These are phyloP conservation scores for Polytolypa hystricis DNA, from an alignment of 2,329 filamentous ascomycete species.

Conservation along the genomic window DNA sequence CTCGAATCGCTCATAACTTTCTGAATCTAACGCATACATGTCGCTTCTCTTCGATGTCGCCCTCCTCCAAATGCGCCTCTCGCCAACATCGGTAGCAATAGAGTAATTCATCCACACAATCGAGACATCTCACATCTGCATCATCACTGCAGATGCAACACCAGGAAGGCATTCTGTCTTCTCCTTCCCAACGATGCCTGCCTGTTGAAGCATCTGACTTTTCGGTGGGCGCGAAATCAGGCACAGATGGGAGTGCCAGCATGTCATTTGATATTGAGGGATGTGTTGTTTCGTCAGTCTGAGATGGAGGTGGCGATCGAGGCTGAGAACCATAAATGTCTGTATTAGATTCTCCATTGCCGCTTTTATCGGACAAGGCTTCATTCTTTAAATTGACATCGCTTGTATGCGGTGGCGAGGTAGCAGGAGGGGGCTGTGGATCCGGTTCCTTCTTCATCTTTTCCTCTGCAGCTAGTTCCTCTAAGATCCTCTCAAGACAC, in stretches of 20 bases:
- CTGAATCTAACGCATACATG: conserved; percentile 56
- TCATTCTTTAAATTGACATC: background rate
- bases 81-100: conserved; percentile 73
- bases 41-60: conserved; percentile 57
- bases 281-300: conserved; percentile 6
- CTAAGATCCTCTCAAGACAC: conserved; percentile 19
- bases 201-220: conserved; percentile 3
- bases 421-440: background rate
- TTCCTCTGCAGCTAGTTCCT: conserved; percentile 14
- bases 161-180: conserved; percentile 47
- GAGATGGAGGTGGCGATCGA: conserved; percentile 7
- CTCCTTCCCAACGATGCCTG: conserved; percentile 23
- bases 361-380: too few relatives aligned
- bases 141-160: conserved; percentile 76
- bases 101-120: conserved; percentile 54
- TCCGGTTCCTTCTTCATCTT: background rate
- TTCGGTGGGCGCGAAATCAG: conserved; percentile 10
- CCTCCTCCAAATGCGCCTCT: conserved; percentile 65
- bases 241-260: conserved; percentile 18
- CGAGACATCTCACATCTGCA: conserved; percentile 59
- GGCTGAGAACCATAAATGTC: too few relatives aligned
- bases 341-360: too few relatives aligned
- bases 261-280: conserved; percentile 9
- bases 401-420: background rate
- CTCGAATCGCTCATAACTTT: background rate